These are phyloP conservation scores for Clarireedia monteithiana DNA, from an alignment of 2,329 filamentous ascomycete genomes.

Conservation along the genomic window DNA sequence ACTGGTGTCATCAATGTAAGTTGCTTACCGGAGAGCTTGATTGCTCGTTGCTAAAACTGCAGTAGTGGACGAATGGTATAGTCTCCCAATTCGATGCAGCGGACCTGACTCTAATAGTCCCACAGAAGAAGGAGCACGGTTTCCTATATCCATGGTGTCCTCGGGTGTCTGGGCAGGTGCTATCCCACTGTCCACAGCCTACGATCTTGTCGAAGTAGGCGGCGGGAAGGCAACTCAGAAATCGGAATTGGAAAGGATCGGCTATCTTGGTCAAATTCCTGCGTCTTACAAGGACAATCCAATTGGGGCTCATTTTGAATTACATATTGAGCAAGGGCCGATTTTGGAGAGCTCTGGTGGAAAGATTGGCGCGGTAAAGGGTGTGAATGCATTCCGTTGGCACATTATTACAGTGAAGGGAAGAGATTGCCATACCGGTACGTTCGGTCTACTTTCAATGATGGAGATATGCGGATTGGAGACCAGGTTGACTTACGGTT, in stretches of 20 bases:
- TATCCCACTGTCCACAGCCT: conserved; percentile 54
- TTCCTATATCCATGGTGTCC: conserved; percentile 65
- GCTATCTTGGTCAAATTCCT: conserved; percentile 54
- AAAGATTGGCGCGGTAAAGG: conserved; percentile 62
- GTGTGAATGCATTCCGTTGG: conserved; percentile 71
- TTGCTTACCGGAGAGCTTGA: not conserved
- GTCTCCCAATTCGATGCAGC: not conserved
- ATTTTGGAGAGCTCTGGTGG: conserved; percentile 57
- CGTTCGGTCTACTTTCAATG: not conserved
- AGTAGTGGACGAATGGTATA: conserved; percentile 10
- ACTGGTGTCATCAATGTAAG: conserved; percentile 21
- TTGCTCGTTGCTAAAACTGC: conserved; percentile 37
- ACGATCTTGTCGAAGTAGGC: conserved; percentile 54
- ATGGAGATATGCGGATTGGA: not conserved
- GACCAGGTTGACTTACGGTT: not conserved
- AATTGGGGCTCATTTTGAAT: conserved; percentile 71
- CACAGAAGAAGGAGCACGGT: conserved; percentile 72
- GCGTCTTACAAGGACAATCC: conserved; percentile 52
- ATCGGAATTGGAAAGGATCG: conserved; percentile 62
- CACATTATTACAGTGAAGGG: conserved; percentile 59
- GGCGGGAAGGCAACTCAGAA: conserved; percentile 55
- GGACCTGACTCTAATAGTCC: not conserved
- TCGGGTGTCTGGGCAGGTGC: conserved; percentile 72
- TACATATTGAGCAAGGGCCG: conserved; percentile 81
- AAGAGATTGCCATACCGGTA: conserved; percentile 60